phyloP scores from a whole-genome alignment of 192 early-diverging fungal species.

The Pecoramyces ruminantium region DNA sequence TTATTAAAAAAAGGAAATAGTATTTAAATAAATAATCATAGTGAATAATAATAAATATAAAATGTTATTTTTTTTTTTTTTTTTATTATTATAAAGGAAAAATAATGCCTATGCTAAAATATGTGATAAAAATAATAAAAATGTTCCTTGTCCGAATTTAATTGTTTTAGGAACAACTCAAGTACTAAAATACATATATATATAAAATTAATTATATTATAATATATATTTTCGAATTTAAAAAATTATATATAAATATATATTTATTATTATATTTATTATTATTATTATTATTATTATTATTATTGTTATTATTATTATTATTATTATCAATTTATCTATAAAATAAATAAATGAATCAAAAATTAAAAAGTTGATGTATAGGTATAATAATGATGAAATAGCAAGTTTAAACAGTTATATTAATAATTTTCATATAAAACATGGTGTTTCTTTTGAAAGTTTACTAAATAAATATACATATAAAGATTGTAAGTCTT shows the following conservation, averaged over 20 bases:
- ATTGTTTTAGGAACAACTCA: not conserved
- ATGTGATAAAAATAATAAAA: not conserved
- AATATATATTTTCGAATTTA: no score
- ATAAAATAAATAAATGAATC: not conserved
- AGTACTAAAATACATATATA: not conserved
- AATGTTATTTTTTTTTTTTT: not conserved
- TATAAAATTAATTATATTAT: no score
- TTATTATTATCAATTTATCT: no score
- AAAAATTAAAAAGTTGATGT: not conserved
- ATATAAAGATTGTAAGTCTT: not conserved
- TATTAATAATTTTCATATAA: not conserved
- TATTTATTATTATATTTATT: not conserved
- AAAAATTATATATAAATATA: no score
- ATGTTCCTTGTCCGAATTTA: not conserved
- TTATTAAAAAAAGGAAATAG: not conserved
- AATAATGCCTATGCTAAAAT: not conserved
- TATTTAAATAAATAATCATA: no score
- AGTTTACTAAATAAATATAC: not conserved
- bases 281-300: not conserved
- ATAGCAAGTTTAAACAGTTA: not conserved
- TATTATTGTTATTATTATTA: not conserved
- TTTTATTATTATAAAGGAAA: not conserved
- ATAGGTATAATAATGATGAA: not conserved
- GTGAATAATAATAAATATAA: not conserved
- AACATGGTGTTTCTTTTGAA: not conserved